Base-by-base conservation (phyloP, 768 basidiomycete species). In the Chalciporus sphaerocephalus region DNA sequence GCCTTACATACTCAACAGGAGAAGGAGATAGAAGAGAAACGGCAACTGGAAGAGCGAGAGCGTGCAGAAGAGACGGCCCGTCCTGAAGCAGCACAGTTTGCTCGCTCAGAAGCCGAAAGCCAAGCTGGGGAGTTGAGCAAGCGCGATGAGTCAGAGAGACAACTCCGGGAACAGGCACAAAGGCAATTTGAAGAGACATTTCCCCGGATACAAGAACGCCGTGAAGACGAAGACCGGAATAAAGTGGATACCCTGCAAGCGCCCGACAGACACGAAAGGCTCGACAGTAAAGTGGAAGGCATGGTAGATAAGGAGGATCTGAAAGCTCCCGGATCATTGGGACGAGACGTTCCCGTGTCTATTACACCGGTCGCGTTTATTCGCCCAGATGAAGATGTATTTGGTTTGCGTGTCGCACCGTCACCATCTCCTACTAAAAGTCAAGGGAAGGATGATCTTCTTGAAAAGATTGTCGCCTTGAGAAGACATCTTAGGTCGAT, bases 401-500 rank as follows among this genome's bases (percentile, higher is more conserved):
- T 87, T 54, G 74, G 75, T 25, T 58, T 72, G 33, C 66, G 69
- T 13, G 61, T 66, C 17, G 60, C 61, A n/a, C 65, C 74, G 21
- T 60, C 66, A 10, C 55, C 60, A 10, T 62, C 58, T 16, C 54
- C 48, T 16, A 58, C 61, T 22, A 70, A 67, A 53, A 65, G 66
- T 8, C 62, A 69, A 41, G 73, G 74, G 54, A 65, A 72, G 49
- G 52, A 61, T 33, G 71, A 76, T 44, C 58, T 84, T 8, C 74
- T 80, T 54, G 60, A 66, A 20, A 73, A 66, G 23, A 74, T 89
- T 34, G 59, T 78, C 38, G 62, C 65, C 1, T 66, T 87, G 21
- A 74, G 85, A 44, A 84, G 75, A 55, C 74, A 78, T 11, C 66
- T 91, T 24, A 76, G 75, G 35, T 75, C 80, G 8, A 70, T 90